A percentile compares a stretch with the other conserved stretches of the same genome.
Evolutionary conservation across 192 early-diverging fungal genomes (phyloP).

Genomic region (Bifiguratus adelaidae): DNA sequence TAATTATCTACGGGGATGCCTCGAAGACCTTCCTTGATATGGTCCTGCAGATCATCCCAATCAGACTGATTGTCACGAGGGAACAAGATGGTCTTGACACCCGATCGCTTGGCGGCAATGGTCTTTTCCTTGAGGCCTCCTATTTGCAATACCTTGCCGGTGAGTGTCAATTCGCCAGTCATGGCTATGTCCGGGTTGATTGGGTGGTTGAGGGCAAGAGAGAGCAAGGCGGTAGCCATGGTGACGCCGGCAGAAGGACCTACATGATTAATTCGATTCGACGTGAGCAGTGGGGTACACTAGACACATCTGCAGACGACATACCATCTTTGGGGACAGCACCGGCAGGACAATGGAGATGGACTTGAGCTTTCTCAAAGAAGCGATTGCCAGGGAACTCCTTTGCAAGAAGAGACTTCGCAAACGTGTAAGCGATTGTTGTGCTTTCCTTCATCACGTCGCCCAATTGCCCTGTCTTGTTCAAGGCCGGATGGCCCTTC

Average conservation of each 20-base stretch:
- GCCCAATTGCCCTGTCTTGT: constrained; percentile 92
- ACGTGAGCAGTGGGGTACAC: background rate
- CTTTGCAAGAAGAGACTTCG: constrained; percentile 69
- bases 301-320: too few relatives aligned
- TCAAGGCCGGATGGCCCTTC: constrained; percentile 44
- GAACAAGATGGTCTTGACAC: constrained; percentile 83
- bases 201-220: constrained; percentile 75
- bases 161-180: constrained; percentile 97
- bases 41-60: constrained; percentile 92
- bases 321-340: constrained; percentile 96
- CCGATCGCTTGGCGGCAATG: constrained; percentile 91
- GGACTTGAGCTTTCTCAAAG: constrained; percentile 84
- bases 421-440: constrained; percentile 92
- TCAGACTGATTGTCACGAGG: constrained; percentile 82
- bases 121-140: constrained; percentile 97
- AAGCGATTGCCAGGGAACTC: constrained; percentile 80
- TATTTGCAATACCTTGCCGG: constrained; percentile 95
- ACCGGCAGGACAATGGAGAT: constrained; percentile 95
- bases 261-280: constrained; percentile 7
- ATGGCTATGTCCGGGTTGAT: constrained; percentile 80
- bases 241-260: constrained; percentile 92
- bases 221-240: constrained; percentile 91
- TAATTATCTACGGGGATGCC: constrained; percentile 81
- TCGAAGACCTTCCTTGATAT: constrained; percentile 83
- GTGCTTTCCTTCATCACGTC: constrained; percentile 99